Base-by-base conservation (phyloP, 768 basidiomycete genomes). In the Hirschioporus abietinus region DNA sequence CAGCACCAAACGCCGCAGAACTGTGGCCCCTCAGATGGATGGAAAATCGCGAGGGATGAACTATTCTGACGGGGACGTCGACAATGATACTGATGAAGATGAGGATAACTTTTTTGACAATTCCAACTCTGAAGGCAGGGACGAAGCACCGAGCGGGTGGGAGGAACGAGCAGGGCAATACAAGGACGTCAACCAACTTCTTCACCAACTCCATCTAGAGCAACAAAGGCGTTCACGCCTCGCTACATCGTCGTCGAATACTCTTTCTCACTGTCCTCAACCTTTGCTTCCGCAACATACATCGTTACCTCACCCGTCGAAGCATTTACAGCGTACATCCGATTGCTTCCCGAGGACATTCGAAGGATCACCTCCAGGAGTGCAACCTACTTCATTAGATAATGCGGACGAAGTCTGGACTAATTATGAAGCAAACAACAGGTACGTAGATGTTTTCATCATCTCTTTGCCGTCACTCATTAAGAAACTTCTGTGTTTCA, bases 121-220 rank as follows among this genome's bases (percentile, higher is more conserved):
- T 58, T 77, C 71, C 7, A 76, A 74, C 20, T 74, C 77, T 35
- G 78, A 78, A 52, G 30, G 42, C 62, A 58, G 64, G 35, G 57
- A 34, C n/a, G 35, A 27, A 20, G 63, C 63, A 62, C 58, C 52
- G 20, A 67, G 64, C 8, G 65, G 63, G n/a, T 71, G 72, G 64
- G 68, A 69, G 36, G 66, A 71, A 67, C 65, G 68, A 59, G 67
- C 74, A 15, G 75, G 74, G 62, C 77, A 71, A 77, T 93, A 93
- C 78, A 83, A 83, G 72, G 77, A 79, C 35, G 79, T 84, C 66
- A 93, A 93, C 75, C 82, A 70, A 61, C 77, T 90, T 69, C 83
- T 93, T 42, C 86, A 89, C 66, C 86, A 92, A 71, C 74, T 92
- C 64, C 91, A 93, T 70, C 80, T 85, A 52, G 80, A 88, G 25